A percentile compares a stretch with the other conserved stretches of the same genome.
Evolutionary conservation across 345 rosid genomes (phyloP).

Genomic region (Sisymbrium irio): DNA sequence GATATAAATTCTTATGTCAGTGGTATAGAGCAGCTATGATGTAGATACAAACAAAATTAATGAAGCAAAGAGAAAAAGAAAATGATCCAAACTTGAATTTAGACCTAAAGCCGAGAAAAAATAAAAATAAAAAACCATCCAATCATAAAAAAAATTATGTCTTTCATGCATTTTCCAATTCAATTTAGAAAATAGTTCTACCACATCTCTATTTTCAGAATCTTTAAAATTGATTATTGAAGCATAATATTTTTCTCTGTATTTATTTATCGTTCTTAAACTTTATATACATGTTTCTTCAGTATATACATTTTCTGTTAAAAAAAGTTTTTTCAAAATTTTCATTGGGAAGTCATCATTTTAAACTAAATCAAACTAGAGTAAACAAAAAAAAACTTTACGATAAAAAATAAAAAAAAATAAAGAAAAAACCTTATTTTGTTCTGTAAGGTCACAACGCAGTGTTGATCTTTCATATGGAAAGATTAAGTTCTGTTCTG

Average conservation of each 20-base stretch:
- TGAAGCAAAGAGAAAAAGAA: background rate
- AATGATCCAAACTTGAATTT: background rate
- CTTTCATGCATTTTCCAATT: background rate
- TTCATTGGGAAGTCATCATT: background rate
- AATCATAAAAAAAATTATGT: background rate
- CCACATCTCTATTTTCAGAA: background rate
- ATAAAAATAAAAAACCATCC: background rate
- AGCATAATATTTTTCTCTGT: background rate
- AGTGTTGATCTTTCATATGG: background rate
- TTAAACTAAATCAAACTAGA: background rate
- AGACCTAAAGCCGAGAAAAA: background rate
- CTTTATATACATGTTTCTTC: background rate
- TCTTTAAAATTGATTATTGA: background rate
- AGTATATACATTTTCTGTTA: background rate
- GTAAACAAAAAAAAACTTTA: too few species aligned
- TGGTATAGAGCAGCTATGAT: constrained; percentile 1
- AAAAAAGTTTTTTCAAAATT: background rate
- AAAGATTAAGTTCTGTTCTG: background rate
- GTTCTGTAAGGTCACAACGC: background rate
- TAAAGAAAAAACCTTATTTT: background rate
- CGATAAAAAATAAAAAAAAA: too few species aligned
- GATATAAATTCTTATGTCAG: constrained; percentile 6
- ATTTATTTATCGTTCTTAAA: background rate
- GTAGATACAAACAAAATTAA: constrained; percentile 11
- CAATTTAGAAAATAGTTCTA: background rate